Base-by-base conservation (phyloP, 2,329 filamentous ascomycete species). In the Venturia nashicola region DNA sequence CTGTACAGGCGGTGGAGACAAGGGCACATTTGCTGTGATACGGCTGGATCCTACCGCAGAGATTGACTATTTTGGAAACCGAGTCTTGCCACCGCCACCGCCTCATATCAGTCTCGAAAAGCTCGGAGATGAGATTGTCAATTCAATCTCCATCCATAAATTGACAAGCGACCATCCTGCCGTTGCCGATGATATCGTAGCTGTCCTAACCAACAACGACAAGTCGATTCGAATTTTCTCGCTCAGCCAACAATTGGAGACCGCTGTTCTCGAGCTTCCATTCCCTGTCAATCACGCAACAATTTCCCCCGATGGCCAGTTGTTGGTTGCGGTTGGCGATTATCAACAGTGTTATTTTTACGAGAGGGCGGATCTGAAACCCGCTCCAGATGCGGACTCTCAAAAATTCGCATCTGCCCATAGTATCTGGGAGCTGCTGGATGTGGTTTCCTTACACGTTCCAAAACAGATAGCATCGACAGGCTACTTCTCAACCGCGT, bases 201-300 rank as follows among this genome's bases (percentile, higher is more conserved):
- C 86, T 61, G 82, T 90, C 57, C 77, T 97, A 70, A 85, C 89
- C 57, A 97, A 97, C 76, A 99, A 99, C 72, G 94, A 97, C 76
- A 88, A 86, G 72, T 91, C 89, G 1, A 89, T 97, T 64, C 87
- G 88, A 36, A 77, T 97, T n/a, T 90, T 95, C 71, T 88, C 87
- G 60, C 78, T 97, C 23, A 79, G 83, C 36, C 83, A 87, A 62
- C 83, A 85, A 16, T 80, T 88, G 65, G 80, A 88, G 43, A 76
- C 95, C 27, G 85, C 89, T 63, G 82, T 86, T 54, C 78, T 97
- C 62, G 81, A 83, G 4, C 87, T 96, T 67, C 87, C 89, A 5
- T 89, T 93, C 71, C 89, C 86, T 67, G 93, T 97, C 78, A 99
- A 99, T 70, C 91, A 95, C 71, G 90, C 92, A 42, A 85, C 92